Percentiles rank a stretch among this genome's conserved stretches.
phyloP scores from a whole-genome alignment of 176 grass and related monocot species.

The Echinochloa phyllopogon region DNA sequence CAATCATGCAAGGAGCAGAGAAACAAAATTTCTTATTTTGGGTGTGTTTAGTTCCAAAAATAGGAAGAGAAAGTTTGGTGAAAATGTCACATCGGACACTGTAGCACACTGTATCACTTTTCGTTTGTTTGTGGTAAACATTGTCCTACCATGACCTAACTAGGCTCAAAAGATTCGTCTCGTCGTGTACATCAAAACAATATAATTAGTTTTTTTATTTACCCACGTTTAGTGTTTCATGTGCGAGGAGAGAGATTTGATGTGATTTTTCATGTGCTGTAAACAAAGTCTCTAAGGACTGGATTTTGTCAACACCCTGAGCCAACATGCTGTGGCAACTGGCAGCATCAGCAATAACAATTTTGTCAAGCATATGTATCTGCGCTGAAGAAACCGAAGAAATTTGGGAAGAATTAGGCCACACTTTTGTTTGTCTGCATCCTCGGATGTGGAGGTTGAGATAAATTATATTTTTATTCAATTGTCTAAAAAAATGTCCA shows the following conservation, averaged over 20 bases:
- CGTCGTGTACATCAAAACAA: too few species aligned
- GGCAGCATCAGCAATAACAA: background rate
- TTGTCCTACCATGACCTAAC: too few species aligned
- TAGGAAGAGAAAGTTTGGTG: too few species aligned
- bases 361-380: conserved; percentile 32
- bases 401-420: background rate
- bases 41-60: too few species aligned
- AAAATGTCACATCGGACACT: too few species aligned
- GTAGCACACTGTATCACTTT: too few species aligned
- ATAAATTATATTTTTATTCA: background rate
- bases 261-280: conserved; percentile 1
- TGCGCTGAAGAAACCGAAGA: background rate
- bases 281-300: conserved; percentile 17
- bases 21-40: conserved; percentile 17
- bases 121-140: too few species aligned
- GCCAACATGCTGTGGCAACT: background rate
- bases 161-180: too few species aligned
- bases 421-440: background rate
- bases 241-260: too few species aligned
- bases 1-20: conserved; percentile 34
- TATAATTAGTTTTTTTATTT: too few species aligned
- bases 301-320: conserved; percentile 9
- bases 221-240: too few species aligned
- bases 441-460: background rate
- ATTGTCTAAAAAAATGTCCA: background rate